Percentiles rank a stretch among this genome's conserved stretches.
Evolutionary conservation across 1,139 yeast genomes (phyloP).

Genomic region (Kodamaea fungicola): DNA sequence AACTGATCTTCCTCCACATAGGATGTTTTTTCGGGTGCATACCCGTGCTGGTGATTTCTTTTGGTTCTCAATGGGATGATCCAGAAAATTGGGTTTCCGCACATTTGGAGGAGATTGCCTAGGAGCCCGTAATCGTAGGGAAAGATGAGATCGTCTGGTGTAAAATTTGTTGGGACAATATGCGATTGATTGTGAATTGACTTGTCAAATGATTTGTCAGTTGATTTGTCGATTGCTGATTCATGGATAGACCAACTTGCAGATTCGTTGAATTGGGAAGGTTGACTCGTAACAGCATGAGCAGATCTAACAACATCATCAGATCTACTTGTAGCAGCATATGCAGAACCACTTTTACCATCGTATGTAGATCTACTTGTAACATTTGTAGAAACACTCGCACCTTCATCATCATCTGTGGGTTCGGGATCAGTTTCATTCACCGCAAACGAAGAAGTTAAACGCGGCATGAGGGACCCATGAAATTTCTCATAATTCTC

Average conservation of each 20-base stretch:
- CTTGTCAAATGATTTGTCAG: too few species aligned
- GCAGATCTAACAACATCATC: too few species aligned
- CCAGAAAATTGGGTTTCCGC: constrained; percentile 68
- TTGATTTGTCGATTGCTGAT: too few species aligned
- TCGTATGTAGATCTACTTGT: too few species aligned
- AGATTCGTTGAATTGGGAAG: too few species aligned
- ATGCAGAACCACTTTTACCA: too few species aligned
- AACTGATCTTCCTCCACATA: constrained; percentile 55
- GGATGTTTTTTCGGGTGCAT: constrained; percentile 52
- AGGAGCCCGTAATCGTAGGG: constrained; percentile 77
- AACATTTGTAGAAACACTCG: too few species aligned
- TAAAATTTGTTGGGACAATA: constrained; percentile 27
- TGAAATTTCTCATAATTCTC: constrained; percentile 44
- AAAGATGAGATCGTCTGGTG: constrained; percentile 60
- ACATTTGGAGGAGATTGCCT: constrained; percentile 45
- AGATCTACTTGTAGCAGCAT: too few species aligned
- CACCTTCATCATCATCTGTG: too few species aligned
- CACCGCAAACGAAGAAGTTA: constrained; percentile 31
- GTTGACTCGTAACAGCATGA: too few species aligned
- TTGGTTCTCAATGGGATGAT: constrained; percentile 51
- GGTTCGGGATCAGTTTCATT: too few species aligned
- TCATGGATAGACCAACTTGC: too few species aligned
- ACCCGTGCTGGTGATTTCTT: constrained; percentile 29
- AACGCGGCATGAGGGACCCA: constrained; percentile 40
- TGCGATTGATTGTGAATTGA: neutral